Evolutionary conservation across 1,284 basidiomycete genomes (phyloP).

Genomic region (Leccinum solheimii): DNA sequence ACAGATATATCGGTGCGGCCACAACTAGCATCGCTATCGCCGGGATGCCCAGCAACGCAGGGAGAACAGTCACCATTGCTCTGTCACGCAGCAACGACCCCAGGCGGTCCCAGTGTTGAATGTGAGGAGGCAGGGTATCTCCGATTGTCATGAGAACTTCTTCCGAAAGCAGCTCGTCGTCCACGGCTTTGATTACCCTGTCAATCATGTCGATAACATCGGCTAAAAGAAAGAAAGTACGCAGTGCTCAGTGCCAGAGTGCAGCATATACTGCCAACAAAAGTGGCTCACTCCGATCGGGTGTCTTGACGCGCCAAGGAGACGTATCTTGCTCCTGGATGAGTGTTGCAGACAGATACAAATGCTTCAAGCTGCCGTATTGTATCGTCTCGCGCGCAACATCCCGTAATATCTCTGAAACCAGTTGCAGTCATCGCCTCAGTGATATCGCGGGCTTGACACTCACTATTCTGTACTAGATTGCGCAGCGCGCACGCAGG

Average conservation of each 20-base stretch:
- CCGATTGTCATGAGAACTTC: slow-evolving; percentile 25
- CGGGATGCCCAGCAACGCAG: slow-evolving; percentile 20
- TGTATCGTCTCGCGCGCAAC: not conserved
- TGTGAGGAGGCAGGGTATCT: slow-evolving; percentile 20
- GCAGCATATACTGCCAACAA: not conserved
- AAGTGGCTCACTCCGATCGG: slow-evolving; percentile 17
- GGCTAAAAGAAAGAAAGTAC: slow-evolving; percentile 4
- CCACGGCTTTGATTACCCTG: slow-evolving; percentile 26
- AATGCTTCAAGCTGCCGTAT: slow-evolving; percentile 21
- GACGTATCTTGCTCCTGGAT: slow-evolving; percentile 18
- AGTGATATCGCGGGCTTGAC: not conserved
- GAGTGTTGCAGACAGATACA: slow-evolving; percentile 21
- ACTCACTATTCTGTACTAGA: slow-evolving; percentile 19
- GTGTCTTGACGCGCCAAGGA: slow-evolving; percentile 18
- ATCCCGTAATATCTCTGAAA: slow-evolving; percentile 6
- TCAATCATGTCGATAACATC: slow-evolving; percentile 24
- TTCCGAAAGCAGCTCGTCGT: slow-evolving; percentile 16
- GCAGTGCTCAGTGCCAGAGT: not conserved
- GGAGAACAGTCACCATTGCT: slow-evolving; percentile 12
- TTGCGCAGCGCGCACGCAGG: not conserved
- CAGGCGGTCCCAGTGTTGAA: slow-evolving; percentile 22
- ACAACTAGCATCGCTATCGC: slow-evolving; percentile 14
- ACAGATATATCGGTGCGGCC: slow-evolving; percentile 16
- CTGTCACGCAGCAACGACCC: slow-evolving; percentile 1
- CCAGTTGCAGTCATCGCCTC: not conserved